These are phyloP conservation scores for Seiridium cupressi DNA, from an alignment of 2,329 filamentous ascomycete genomes.

Conservation along the genomic window DNA sequence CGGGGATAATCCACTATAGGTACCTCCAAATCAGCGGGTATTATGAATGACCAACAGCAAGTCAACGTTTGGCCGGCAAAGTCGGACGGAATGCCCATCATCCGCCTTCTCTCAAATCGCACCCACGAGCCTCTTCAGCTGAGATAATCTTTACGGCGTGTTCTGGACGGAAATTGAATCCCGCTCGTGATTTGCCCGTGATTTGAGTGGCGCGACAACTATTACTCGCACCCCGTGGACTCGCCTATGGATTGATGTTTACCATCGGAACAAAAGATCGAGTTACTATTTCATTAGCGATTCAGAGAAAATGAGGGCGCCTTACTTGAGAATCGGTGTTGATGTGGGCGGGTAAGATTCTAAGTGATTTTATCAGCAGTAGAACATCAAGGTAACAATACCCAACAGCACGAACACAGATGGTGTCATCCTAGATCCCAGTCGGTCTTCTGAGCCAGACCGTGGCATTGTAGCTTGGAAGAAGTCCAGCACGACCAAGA, in stretches of 20 bases:
- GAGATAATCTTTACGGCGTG: background rate
- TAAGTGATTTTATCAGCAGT: background rate
- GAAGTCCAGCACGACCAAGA: constrained; percentile 17
- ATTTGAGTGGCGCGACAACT: too few relatives aligned
- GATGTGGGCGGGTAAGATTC: constrained; percentile 17
- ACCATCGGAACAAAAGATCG: background rate
- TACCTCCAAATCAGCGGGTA: too few relatives aligned
- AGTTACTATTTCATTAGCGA: background rate
- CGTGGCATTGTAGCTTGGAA: constrained; percentile 8
- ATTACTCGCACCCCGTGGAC: too few relatives aligned
- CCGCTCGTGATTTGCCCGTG: too few relatives aligned
- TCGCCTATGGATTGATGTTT: too few relatives aligned
- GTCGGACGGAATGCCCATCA: too few relatives aligned
- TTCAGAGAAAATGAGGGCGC: constrained; percentile 1
- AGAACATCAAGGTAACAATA: background rate
- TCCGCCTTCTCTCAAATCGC: too few relatives aligned
- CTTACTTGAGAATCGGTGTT: constrained; percentile 16
- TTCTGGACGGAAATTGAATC: too few relatives aligned
- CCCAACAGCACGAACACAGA: constrained; percentile 18
- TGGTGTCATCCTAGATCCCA: constrained; percentile 17
- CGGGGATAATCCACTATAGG: too few relatives aligned
- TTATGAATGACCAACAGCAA: too few relatives aligned
- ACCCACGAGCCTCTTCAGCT: background rate
- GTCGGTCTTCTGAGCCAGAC: constrained; percentile 9
- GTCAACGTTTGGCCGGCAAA: too few relatives aligned